Evolutionary conservation across 2,329 filamentous ascomycete species (phyloP).

Genomic region (Xylaria hypoxylon): DNA sequence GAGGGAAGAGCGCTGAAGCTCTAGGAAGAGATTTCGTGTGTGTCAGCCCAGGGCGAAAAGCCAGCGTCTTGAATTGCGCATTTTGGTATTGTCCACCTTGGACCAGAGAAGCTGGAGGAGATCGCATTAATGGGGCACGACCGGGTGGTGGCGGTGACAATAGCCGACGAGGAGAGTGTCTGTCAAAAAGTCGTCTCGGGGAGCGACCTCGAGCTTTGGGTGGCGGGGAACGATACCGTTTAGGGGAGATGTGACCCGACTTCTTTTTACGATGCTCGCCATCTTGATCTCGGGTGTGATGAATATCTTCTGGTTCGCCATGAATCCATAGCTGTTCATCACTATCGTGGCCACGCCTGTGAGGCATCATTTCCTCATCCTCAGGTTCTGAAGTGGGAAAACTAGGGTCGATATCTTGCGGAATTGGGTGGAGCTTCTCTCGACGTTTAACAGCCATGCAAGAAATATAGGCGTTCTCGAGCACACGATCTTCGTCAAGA

Average conservation of each 20-base stretch:
- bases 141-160: slow-evolving; percentile 77
- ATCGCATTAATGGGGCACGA: slow-evolving; percentile 54
- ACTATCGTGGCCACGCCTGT: slow-evolving; percentile 68
- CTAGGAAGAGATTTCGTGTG: slow-evolving; percentile 90
- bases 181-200: slow-evolving; percentile 70
- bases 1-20: slow-evolving; percentile 76
- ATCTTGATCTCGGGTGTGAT: slow-evolving; percentile 67
- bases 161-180: slow-evolving; percentile 76
- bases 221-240: slow-evolving; percentile 66
- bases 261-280: slow-evolving; percentile 63
- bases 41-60: slow-evolving; percentile 73
- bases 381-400: slow-evolving; percentile 96
- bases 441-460: slow-evolving; percentile 84
- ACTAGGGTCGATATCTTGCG: slow-evolving; percentile 98
- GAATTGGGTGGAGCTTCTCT: slow-evolving; percentile 82
- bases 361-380: slow-evolving; percentile 81
- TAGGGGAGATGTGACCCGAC: slow-evolving; percentile 66
- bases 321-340: slow-evolving; percentile 77
- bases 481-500: slow-evolving; percentile 90
- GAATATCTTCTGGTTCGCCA: slow-evolving; percentile 75
- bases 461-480: slow-evolving; percentile 94
- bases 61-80: slow-evolving; percentile 59
- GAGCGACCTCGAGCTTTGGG: slow-evolving; percentile 64
- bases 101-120: slow-evolving; percentile 54
- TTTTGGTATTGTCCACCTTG: slow-evolving; percentile 47